Percentiles rank a stretch among this genome's conserved stretches.
Evolutionary conservation across 148 eudicot species (phyloP).

Genomic region (Rhododendron ovatum): DNA sequence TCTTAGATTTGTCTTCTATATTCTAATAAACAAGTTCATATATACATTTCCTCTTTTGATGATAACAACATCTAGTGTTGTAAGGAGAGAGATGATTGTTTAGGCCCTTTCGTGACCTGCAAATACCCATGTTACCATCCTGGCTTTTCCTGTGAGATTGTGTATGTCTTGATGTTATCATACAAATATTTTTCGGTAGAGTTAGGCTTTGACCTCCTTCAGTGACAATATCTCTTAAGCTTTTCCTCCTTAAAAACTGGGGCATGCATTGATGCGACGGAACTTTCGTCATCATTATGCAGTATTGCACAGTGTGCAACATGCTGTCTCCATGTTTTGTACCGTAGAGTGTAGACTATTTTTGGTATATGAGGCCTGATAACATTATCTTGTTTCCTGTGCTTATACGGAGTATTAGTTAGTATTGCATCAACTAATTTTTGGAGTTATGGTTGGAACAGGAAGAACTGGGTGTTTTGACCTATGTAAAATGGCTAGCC

Average conservation of each 20-base stretch:
- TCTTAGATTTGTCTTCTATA: background rate
- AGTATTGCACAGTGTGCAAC: background rate
- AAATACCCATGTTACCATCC: background rate
- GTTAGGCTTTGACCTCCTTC: background rate
- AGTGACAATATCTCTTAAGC: background rate
- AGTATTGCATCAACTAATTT: background rate
- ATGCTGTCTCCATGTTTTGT: background rate
- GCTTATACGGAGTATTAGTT: background rate
- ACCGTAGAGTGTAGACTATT: background rate
- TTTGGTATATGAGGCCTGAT: background rate
- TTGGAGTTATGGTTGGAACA: background rate
- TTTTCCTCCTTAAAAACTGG: background rate
- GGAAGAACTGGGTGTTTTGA: background rate
- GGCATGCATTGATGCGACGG: background rate
- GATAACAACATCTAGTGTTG: background rate
- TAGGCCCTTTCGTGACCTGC: background rate
- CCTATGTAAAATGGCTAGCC: conserved; percentile 4
- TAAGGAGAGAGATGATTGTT: background rate
- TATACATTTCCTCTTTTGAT: background rate
- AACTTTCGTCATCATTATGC: background rate
- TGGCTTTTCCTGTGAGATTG: background rate
- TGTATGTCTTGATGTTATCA: background rate
- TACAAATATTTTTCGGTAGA: background rate
- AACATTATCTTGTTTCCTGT: background rate
- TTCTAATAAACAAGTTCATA: background rate